A percentile compares a stretch with the other conserved stretches of the same genome.
These are phyloP conservation scores for Fusarium dlaminii DNA, from an alignment of 2,329 filamentous ascomycete genomes.

Conservation along the genomic window DNA sequence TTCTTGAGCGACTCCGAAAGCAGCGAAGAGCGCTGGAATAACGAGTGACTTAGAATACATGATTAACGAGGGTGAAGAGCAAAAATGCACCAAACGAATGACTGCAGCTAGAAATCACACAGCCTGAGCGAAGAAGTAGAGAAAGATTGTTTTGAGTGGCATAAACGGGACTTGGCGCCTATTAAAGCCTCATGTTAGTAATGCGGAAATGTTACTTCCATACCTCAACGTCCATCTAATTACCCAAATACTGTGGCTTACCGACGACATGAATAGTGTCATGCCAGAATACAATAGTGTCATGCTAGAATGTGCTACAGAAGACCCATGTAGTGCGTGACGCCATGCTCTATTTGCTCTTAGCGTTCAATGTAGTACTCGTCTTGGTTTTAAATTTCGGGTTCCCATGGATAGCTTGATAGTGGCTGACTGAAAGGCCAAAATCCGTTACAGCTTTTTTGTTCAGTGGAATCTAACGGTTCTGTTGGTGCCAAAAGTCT, in stretches of 20 bases:
- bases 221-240: background rate
- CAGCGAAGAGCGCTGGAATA: background rate
- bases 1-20: background rate
- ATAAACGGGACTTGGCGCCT: background rate
- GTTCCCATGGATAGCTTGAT: background rate
- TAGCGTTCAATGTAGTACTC: background rate
- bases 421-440: background rate
- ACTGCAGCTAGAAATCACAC: background rate
- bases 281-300: background rate
- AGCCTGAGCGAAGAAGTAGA: no score
- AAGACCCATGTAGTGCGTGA: background rate
- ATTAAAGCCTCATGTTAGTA: background rate
- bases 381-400: background rate
- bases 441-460: background rate
- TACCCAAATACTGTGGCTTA: background rate
- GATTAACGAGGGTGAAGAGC: background rate
- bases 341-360: background rate
- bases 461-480: background rate
- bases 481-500: background rate
- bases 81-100: background rate
- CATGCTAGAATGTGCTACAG: background rate
- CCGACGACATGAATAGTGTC: background rate
- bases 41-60: constrained; percentile 7
- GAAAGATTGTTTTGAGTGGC: no score
- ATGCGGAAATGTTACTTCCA: background rate